Evolutionary conservation across 2,329 filamentous ascomycete species (phyloP).

Genomic region (Botrytis galanthina): DNA sequence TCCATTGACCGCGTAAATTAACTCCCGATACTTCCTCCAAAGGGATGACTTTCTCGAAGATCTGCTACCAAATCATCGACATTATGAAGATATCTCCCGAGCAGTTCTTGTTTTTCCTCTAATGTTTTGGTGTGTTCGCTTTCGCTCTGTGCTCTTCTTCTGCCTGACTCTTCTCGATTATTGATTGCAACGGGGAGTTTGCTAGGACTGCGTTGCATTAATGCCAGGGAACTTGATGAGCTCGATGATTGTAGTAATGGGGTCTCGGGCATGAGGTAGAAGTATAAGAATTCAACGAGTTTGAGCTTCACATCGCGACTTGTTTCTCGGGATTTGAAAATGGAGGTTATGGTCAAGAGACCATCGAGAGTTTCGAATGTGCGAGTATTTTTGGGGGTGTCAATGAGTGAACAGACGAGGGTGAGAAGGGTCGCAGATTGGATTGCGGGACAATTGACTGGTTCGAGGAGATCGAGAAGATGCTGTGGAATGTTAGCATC

Average conservation of each 20-base stretch:
- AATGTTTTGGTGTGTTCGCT: slow-evolving; percentile 52
- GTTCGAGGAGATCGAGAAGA: slow-evolving; percentile 90
- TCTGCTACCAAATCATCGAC: slow-evolving; percentile 69
- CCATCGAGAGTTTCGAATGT: slow-evolving; percentile 92
- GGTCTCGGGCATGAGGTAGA: slow-evolving; percentile 94
- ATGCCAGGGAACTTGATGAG: slow-evolving; percentile 46
- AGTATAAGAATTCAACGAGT: slow-evolving; percentile 96
- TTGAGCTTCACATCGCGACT: slow-evolving; percentile 89
- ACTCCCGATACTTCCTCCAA: slow-evolving; percentile 57
- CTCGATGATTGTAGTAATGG: slow-evolving; percentile 54
- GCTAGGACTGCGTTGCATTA: slow-evolving; percentile 66
- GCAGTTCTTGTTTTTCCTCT: slow-evolving; percentile 64
- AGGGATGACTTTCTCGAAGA: slow-evolving; percentile 73
- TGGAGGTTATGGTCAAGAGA: slow-evolving; percentile 82
- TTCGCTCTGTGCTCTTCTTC: slow-evolving; percentile 39
- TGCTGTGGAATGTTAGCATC: slow-evolving; percentile 49
- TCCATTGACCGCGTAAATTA: background rate
- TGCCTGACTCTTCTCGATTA: slow-evolving; percentile 37
- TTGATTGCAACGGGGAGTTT: slow-evolving; percentile 62
- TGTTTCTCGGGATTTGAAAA: slow-evolving; percentile 88
- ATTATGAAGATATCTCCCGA: slow-evolving; percentile 58
- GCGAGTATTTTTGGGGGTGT: slow-evolving; percentile 82
- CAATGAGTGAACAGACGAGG: slow-evolving; percentile 83
- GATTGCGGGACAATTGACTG: slow-evolving; percentile 85
- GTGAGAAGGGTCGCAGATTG: slow-evolving; percentile 88